These are phyloP conservation scores for Ustilago nuda DNA, from an alignment of 1,284 basidiomycete species.

Conservation along the genomic window DNA sequence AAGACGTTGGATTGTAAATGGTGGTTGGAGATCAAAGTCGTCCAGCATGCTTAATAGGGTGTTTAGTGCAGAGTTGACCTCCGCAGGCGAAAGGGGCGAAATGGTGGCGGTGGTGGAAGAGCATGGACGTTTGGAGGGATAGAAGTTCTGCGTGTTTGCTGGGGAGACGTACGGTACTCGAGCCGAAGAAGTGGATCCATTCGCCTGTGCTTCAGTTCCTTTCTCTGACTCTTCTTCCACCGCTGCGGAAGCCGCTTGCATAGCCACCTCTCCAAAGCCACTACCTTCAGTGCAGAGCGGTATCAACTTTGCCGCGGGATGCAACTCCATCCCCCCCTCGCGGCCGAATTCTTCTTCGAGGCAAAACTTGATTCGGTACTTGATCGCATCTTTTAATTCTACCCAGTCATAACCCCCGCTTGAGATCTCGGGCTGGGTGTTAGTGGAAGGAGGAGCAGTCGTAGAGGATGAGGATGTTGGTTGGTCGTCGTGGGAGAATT, in stretches of 20 bases:
- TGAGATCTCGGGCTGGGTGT: background rate
- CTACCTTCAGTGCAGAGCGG: constrained; percentile 1
- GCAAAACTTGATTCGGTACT: constrained; percentile 23
- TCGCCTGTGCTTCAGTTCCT: background rate
- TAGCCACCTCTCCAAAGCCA: background rate
- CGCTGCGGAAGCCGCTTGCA: background rate
- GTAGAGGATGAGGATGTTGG: constrained; percentile 9
- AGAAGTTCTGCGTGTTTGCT: constrained; percentile 37
- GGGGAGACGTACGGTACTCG: constrained; percentile 15
- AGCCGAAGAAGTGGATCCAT: background rate
- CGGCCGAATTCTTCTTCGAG: constrained; percentile 19
- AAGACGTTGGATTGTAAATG: constrained; percentile 59
- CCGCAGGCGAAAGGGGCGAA: background rate
- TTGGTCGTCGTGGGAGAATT: constrained; percentile 21
- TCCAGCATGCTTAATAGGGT: constrained; percentile 41
- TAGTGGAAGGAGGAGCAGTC: constrained; percentile 5
- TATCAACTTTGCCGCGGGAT: constrained; percentile 24
- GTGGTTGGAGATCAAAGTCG: constrained; percentile 56
- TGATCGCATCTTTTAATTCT: constrained; percentile 46
- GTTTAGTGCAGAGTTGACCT: background rate
- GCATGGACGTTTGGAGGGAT: constrained; percentile 25
- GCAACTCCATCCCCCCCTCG: constrained; percentile 10
- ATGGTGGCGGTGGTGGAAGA: background rate
- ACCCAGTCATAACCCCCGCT: constrained; percentile 27
- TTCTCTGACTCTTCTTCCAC: background rate